phyloP scores from a whole-genome alignment of 129 eudicot genomes.

The Artemisia argyi region DNA sequence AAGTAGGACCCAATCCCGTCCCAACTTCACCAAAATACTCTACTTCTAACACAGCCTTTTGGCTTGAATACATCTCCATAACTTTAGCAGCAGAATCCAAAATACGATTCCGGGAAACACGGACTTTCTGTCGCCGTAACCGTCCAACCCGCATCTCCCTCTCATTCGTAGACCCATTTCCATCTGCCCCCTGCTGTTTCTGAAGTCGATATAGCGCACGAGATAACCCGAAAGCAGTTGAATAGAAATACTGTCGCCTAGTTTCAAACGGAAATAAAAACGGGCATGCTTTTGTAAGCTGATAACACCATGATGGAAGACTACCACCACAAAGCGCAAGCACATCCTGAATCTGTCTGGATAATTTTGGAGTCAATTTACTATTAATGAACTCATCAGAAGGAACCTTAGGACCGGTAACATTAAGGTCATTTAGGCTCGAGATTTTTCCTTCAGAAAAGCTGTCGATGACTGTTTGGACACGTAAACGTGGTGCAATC shows the following conservation, averaged over 20 bases:
- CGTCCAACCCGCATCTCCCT: conserved; percentile 74
- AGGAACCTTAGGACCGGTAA: conserved; percentile 47
- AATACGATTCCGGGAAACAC: conserved; percentile 76
- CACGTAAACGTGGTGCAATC: conserved; percentile 74
- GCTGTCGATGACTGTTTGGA: conserved; percentile 45
- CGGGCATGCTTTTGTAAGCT: conserved; percentile 79
- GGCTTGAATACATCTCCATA: conserved; percentile 92
- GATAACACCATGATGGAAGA: conserved; percentile 95
- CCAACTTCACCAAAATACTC: conserved; percentile 95
- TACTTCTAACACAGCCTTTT: conserved; percentile 90
- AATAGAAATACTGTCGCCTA: conserved; percentile 76
- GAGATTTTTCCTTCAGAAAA: conserved; percentile 71
- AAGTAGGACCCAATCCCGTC: conserved; percentile 90
- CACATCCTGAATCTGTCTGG: conserved; percentile 81
- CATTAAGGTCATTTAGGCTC: conserved; percentile 45
- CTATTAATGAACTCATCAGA: conserved; percentile 63
- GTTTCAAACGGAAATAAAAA: conserved; percentile 90
- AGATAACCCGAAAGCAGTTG: conserved; percentile 88
- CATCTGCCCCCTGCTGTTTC: conserved; percentile 91
- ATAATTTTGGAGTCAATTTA: conserved; percentile 83
- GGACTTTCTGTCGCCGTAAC: conserved; percentile 81
- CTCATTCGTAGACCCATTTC: conserved; percentile 61
- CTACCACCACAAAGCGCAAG: conserved; percentile 92
- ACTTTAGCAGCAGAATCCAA: conserved; percentile 93
- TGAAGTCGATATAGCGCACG: conserved; percentile 77